Percentiles rank a stretch among this genome's conserved stretches.
phyloP scores from a whole-genome alignment of 2,329 filamentous ascomycete species.

The Fusarium kyushuense region DNA sequence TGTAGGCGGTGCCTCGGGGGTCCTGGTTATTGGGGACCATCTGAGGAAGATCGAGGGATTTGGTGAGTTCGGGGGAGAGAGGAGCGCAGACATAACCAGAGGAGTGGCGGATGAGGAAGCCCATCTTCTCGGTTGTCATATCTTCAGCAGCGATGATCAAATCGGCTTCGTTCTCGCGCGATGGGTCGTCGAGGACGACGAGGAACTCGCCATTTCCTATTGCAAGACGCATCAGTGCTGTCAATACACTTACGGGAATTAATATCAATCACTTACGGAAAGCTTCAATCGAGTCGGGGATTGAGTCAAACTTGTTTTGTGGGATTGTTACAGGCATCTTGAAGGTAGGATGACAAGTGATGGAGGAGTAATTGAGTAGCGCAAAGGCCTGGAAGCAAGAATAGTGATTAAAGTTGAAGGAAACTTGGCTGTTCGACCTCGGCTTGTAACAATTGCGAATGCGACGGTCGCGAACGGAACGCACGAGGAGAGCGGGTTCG shows the following conservation, averaged over 20 bases:
- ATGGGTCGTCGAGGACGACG: conserved; percentile 91
- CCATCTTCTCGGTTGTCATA: conserved; percentile 90
- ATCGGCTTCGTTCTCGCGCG: conserved; percentile 98
- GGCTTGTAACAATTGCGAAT: conserved; percentile 35
- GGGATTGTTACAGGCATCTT: conserved; percentile 66
- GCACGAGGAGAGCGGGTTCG: conserved; percentile 41
- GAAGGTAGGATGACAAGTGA: conserved; percentile 6
- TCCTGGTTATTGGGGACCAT: conserved; percentile 86
- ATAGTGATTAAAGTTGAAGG: conserved; percentile 5
- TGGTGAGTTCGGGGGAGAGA: conserved; percentile 75
- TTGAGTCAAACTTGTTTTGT: conserved; percentile 70
- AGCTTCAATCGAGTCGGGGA: conserved; percentile 72
- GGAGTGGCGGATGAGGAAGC: conserved; percentile 93
- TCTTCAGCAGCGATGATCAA: conserved; percentile 92
- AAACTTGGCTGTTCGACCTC: conserved; percentile 32
- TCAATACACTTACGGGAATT: neutral
- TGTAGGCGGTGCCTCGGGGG: conserved; percentile 92
- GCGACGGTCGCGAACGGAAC: conserved; percentile 37
- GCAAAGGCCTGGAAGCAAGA: conserved; percentile 1
- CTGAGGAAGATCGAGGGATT: conserved; percentile 81
- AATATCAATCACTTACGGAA: conserved; percentile 65
- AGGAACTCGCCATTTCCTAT: conserved; percentile 88
- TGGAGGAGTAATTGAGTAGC: conserved; percentile 10
- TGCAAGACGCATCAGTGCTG: conserved; percentile 24
- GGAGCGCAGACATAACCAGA: conserved; percentile 94